Conservation (phyloP, 208 protist genomes). For the Crithidia sp. region DNA sequence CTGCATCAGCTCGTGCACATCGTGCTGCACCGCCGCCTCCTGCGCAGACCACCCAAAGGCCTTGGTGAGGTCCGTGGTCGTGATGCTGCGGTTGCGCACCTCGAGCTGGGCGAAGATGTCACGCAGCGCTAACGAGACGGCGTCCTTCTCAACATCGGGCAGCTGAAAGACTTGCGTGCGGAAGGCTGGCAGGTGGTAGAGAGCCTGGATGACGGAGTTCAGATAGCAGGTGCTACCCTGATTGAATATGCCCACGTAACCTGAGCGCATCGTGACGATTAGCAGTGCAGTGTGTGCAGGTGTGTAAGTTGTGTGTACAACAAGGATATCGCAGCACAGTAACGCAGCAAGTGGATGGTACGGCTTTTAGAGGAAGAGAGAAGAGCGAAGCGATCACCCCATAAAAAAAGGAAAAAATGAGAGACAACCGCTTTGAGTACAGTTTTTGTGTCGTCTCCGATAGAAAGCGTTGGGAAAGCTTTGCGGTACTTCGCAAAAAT, state of each 20-base stretch:
- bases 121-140: slow-evolving; percentile 60
- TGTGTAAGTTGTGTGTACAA: neutral
- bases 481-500: too few relatives aligned
- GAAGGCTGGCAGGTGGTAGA: slow-evolving; percentile 86
- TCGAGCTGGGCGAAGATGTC: slow-evolving; percentile 81
- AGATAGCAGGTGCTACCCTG: slow-evolving; percentile 93
- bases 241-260: slow-evolving; percentile 84
- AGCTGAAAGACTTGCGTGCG: slow-evolving; percentile 55
- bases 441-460: too few relatives aligned
- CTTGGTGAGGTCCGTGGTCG: slow-evolving; percentile 81
- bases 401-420: slow-evolving; percentile 37
- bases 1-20: slow-evolving; percentile 90
- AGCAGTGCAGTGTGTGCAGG: neutral
- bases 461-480: too few relatives aligned
- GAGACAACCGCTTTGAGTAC: neutral
- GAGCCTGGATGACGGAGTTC: slow-evolving; percentile 87
- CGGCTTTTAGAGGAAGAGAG: neutral
- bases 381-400: slow-evolving; percentile 8
- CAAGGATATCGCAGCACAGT: neutral
- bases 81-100: slow-evolving; percentile 45
- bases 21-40: slow-evolving; percentile 85
- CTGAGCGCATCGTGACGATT: slow-evolving; percentile 14
- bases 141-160: slow-evolving; percentile 24
- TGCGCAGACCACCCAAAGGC: slow-evolving; percentile 87
- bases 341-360: neutral